A percentile compares a stretch with the other conserved stretches of the same genome.
Evolutionary conservation across 306 rosid species (phyloP).

Genomic region (Vicia sativa): DNA sequence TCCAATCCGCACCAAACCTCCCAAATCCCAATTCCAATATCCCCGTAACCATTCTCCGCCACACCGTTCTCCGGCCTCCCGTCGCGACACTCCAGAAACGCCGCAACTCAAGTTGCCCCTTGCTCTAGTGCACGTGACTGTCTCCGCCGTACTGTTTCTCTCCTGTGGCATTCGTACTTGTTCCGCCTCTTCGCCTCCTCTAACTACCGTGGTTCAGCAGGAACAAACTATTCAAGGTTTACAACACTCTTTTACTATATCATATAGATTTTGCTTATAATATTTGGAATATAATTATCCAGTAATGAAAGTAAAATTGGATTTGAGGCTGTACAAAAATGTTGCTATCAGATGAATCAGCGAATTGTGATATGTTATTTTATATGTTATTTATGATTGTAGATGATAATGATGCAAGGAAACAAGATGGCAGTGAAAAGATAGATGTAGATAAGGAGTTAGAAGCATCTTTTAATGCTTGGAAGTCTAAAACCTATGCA

Average conservation of each 20-base stretch:
- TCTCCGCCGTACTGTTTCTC: slow-evolving; percentile 56
- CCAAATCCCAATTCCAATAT: slow-evolving; percentile 20
- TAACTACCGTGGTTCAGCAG: slow-evolving; percentile 40
- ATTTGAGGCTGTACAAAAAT: too few relatives aligned
- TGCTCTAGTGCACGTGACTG: slow-evolving; percentile 44
- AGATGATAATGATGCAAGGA: slow-evolving; percentile 51
- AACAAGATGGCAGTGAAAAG: slow-evolving; percentile 25
- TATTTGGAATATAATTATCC: neutral
- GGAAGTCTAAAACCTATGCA: slow-evolving; percentile 85
- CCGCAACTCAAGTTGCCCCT: slow-evolving; percentile 29
- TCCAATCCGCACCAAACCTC: slow-evolving; percentile 5
- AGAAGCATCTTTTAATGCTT: slow-evolving; percentile 63
- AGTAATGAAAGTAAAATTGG: too few relatives aligned
- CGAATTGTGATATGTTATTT: slow-evolving; percentile 7
- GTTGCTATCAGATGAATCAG: too few relatives aligned
- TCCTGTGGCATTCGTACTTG: slow-evolving; percentile 56
- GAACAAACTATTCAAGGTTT: slow-evolving; percentile 60
- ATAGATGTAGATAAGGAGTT: slow-evolving; percentile 51
- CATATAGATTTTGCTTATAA: neutral
- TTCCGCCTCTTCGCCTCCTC: slow-evolving; percentile 49
- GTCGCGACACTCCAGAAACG: slow-evolving; percentile 5
- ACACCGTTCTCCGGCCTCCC: neutral
- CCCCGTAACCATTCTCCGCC: slow-evolving; percentile 8
- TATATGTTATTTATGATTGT: slow-evolving; percentile 20
- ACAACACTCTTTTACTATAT: neutral